These are phyloP conservation scores for Excoecaria agallocha DNA, from an alignment of 345 rosid species.

Conservation along the genomic window DNA sequence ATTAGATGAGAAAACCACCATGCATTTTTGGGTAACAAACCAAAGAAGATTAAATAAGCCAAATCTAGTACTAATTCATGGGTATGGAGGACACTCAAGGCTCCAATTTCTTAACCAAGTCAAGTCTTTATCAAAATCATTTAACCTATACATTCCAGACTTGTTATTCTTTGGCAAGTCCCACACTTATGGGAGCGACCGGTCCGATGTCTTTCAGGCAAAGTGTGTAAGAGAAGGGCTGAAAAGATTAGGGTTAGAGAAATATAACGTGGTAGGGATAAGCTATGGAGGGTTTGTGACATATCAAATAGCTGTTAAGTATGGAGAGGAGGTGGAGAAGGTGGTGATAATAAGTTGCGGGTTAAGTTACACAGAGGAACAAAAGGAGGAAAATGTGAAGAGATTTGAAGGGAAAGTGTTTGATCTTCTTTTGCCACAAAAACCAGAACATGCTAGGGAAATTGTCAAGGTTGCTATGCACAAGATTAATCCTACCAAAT, in stretches of 20 bases:
- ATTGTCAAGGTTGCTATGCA: constrained; percentile 5
- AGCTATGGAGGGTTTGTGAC: constrained; percentile 27
- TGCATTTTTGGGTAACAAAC: constrained; percentile 21
- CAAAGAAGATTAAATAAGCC: not conserved
- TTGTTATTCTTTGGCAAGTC: constrained; percentile 23
- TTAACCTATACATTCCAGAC: constrained; percentile 23
- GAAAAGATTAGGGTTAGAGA: constrained; percentile 16
- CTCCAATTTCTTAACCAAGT: constrained; percentile 17
- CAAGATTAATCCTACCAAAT: constrained; percentile 1
- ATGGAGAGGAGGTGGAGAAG: constrained; percentile 16
- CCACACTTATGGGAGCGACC: not conserved
- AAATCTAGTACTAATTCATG: constrained; percentile 19
- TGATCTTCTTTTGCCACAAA: constrained; percentile 17
- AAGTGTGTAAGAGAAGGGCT: constrained; percentile 13
- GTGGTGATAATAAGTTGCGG: constrained; percentile 19
- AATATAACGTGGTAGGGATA: constrained; percentile 10
- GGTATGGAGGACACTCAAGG: constrained; percentile 11
- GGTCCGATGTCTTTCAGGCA: constrained; percentile 21
- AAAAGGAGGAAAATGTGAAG: constrained; percentile 4
- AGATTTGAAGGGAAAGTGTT: not conserved
- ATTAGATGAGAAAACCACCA: constrained; percentile 12
- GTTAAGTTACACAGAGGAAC: constrained; percentile 10
- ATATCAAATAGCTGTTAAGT: constrained; percentile 1
- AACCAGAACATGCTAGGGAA: constrained; percentile 6
- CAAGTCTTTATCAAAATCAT: not conserved